These are phyloP conservation scores for Mycosphaerella arachidis DNA, from an alignment of 2,329 filamentous ascomycete species.

Conservation along the genomic window DNA sequence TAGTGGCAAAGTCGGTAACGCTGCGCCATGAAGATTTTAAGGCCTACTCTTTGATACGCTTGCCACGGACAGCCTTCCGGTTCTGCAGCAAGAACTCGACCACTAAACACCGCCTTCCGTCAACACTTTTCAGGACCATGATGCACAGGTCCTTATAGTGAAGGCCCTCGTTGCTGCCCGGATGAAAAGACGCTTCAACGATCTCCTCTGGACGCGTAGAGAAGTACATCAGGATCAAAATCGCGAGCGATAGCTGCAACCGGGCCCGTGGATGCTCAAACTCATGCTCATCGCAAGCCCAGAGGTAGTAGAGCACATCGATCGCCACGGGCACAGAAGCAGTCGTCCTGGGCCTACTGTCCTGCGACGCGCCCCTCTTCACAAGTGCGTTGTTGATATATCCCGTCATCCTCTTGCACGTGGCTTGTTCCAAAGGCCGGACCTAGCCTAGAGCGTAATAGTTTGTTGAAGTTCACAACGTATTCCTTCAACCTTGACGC, in stretches of 20 bases:
- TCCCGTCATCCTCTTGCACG: too few relatives aligned
- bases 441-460: too few relatives aligned
- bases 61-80: not conserved
- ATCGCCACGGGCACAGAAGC: constrained; percentile 6
- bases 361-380: too few relatives aligned
- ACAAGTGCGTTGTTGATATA: too few relatives aligned
- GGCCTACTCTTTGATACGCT: not conserved
- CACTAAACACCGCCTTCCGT: not conserved
- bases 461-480: too few relatives aligned
- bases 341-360: not conserved
- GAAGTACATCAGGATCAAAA: constrained; percentile 8
- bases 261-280: constrained; percentile 6
- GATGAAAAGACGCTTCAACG: constrained; percentile 4
- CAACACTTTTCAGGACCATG: not conserved
- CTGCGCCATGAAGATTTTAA: not conserved
- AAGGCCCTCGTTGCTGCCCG: constrained; percentile 9
- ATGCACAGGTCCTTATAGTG: constrained; percentile 5
- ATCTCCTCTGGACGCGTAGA: constrained; percentile 13
- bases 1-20: not conserved
- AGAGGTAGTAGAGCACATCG: constrained; percentile 12
- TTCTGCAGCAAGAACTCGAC: not conserved
- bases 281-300: constrained; percentile 8
- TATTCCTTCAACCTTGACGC: too few relatives aligned
- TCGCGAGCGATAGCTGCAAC: constrained; percentile 6
- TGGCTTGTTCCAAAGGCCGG: too few relatives aligned